Base-by-base conservation (phyloP, 23 red algal species). In the Gracilaria gracilis region DNA sequence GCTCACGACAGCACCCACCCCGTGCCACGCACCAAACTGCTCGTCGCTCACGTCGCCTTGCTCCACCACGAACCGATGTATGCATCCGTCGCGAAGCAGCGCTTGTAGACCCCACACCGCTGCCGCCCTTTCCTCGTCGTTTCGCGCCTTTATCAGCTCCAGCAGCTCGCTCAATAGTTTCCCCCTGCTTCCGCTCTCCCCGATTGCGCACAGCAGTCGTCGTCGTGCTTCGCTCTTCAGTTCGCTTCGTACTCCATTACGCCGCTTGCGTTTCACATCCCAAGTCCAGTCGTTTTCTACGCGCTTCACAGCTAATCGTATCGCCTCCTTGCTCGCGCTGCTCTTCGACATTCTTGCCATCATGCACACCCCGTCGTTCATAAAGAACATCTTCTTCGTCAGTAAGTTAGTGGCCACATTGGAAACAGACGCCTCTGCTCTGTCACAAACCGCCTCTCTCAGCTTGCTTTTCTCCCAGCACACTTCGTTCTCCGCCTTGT, bases 341-440 rank as follows among this genome's bases (percentile, higher is more conserved):
- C 72, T 77, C 20, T 50, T 37, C 39, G 72, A 49, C 72, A 77
- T 77, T 46, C 42, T 77, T 48, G 46, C 72, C 72, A 46, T 77
- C 72, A 77, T 77, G 38, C 24, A 51, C 20, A 77, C 4, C 21
- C 72, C 72, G 11, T 77, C 72, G 27, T 27, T 27, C 40, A 25
- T 50, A 25, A 77, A 77, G 39, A 77, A 33, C 72, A 77, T 49
- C 72, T 49, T 77, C 72, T 51, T 77, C 1, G 72, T 50, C 39
- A 77, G 72, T 42, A 51, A 27, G 31, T 77, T 51, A 25, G 46
- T 77, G 12, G 72, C 72, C 23, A 51, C 38, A 17, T 42, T 77
- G 4, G 72, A 77, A 4, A 77, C 72, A 50, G 72, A 77, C 4
- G 46, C 42, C 46, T 77, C 72, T 12, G 42, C 72, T 9, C 29